Evolutionary conservation across 2,329 filamentous ascomycete species (phyloP).

Genomic region (Cercospora janseana): DNA sequence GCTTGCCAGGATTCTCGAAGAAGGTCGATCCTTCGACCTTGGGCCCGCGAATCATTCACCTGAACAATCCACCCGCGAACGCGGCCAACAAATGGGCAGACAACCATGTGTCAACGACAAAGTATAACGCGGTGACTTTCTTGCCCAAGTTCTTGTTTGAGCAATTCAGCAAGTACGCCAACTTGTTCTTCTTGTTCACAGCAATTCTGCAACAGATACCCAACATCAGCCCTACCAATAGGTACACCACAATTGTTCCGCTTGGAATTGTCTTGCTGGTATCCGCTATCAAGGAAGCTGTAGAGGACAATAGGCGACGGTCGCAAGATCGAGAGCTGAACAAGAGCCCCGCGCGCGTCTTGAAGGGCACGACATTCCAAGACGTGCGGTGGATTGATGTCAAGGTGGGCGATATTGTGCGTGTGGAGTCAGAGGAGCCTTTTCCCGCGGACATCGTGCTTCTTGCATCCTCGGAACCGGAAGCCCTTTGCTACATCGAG

Average conservation of each 20-base stretch:
- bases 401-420: conserved; percentile 84
- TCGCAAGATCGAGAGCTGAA: conserved; percentile 84
- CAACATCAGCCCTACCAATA: conserved; percentile 88
- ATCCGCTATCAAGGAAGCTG: conserved; percentile 90
- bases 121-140: conserved; percentile 93
- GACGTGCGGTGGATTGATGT: conserved; percentile 94
- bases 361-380: conserved; percentile 79
- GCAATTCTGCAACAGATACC: conserved; percentile 93
- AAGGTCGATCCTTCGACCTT: conserved; percentile 79
- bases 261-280: conserved; percentile 84
- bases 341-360: conserved; percentile 76
- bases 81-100: conserved; percentile 84
- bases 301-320: conserved; percentile 90
- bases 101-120: conserved; percentile 96
- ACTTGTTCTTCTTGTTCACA: conserved; percentile 98
- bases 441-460: conserved; percentile 93
- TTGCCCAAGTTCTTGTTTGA: conserved; percentile 96
- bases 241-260: conserved; percentile 95
- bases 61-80: conserved; percentile 96
- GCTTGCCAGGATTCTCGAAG: conserved; percentile 73
- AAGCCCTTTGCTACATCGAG: conserved; percentile 97
- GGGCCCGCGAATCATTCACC: conserved; percentile 85
- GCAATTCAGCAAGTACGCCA: conserved; percentile 99
- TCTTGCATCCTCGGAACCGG: conserved; percentile 90
- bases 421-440: conserved; percentile 89